These are phyloP conservation scores for Neofusicoccum umdonicola DNA, from an alignment of 2,329 filamentous ascomycete species.

Conservation along the genomic window DNA sequence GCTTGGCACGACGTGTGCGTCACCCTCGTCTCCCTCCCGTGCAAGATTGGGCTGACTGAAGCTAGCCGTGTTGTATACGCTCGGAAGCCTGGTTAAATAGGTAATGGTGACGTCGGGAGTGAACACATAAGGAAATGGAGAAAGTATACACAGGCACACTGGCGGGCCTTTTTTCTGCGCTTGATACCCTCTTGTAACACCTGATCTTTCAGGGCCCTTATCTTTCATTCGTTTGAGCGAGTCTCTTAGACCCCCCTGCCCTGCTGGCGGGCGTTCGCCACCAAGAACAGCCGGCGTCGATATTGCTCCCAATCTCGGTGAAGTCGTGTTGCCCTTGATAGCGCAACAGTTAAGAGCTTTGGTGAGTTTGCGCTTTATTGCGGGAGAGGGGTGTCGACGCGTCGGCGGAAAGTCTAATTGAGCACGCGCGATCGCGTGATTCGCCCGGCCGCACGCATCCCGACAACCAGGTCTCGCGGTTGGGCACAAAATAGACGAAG, in stretches of 20 bases:
- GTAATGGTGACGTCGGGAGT: not conserved
- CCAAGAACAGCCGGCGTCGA: too few species aligned
- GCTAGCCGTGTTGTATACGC: conserved; percentile 12
- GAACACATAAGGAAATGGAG: not conserved
- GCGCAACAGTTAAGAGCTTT: not conserved
- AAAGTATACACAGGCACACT: not conserved
- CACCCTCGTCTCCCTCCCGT: not conserved
- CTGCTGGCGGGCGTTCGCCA: too few species aligned
- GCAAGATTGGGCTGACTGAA: not conserved
- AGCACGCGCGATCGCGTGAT: not conserved
- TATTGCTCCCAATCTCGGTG: not conserved
- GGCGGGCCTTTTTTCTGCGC: not conserved
- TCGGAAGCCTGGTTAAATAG: conserved; percentile 1
- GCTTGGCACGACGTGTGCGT: conserved; percentile 16
- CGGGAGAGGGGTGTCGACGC: not conserved
- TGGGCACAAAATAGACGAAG: not conserved
- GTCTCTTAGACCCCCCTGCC: too few species aligned
- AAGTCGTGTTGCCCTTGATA: not conserved
- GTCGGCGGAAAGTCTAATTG: not conserved
- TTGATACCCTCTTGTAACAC: not conserved
- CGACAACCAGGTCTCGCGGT: not conserved
- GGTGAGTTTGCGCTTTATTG: not conserved
- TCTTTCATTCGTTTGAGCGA: too few species aligned
- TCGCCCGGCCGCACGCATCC: not conserved
- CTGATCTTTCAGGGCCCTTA: not conserved